Percentiles rank a stretch among this genome's conserved stretches.
Evolutionary conservation across 1,284 basidiomycete genomes (phyloP).

Genomic region (Agaricales sp.): DNA sequence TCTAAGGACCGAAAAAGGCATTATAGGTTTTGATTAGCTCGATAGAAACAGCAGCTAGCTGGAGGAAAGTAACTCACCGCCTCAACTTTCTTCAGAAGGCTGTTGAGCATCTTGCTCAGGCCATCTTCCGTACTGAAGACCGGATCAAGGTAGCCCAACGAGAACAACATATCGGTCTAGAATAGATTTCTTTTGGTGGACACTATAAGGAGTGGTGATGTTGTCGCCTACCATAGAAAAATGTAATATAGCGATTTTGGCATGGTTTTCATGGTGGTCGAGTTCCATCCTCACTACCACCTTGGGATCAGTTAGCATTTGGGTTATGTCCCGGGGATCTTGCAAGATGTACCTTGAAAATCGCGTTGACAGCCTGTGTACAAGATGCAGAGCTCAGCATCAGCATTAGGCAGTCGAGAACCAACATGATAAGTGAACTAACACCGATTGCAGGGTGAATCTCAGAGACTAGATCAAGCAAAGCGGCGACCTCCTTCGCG

Average conservation of each 20-base stretch:
- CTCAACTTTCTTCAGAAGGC: background rate
- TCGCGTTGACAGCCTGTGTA: background rate
- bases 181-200: background rate
- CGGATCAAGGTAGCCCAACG: background rate
- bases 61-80: background rate
- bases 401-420: background rate
- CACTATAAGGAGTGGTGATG: constrained; percentile 7
- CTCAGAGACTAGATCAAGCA: constrained; percentile 13
- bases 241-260: constrained; percentile 13
- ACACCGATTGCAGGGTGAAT: constrained; percentile 14
- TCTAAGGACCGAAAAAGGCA: too few relatives aligned
- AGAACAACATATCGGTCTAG: background rate
- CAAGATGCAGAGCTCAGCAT: background rate
- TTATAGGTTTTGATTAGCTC: background rate
- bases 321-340: too few relatives aligned
- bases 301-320: too few relatives aligned
- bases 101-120: background rate
- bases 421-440: constrained; percentile 1
- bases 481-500: constrained; percentile 12
- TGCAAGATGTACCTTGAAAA: too few relatives aligned
- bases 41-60: background rate
- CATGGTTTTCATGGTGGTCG: constrained; percentile 16
- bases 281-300: constrained; percentile 17
- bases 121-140: background rate
- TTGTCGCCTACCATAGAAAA: background rate